These are phyloP conservation scores for Dactylellina cionopaga DNA, from an alignment of 2,329 filamentous ascomycete genomes.

Conservation along the genomic window DNA sequence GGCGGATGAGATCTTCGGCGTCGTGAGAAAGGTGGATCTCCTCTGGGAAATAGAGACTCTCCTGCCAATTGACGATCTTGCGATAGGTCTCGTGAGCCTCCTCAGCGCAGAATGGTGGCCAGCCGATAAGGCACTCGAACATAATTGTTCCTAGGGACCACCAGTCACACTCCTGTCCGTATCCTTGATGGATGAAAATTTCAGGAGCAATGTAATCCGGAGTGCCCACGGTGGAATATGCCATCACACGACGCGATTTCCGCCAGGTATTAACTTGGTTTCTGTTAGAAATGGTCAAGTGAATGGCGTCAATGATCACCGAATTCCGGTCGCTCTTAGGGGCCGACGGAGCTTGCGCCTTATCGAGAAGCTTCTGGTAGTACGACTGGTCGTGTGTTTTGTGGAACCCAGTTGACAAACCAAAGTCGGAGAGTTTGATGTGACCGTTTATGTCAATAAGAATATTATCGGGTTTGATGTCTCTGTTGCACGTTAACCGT, in stretches of 20 bases:
- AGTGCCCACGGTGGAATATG: slow-evolving; percentile 97
- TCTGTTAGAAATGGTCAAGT: slow-evolving; percentile 96
- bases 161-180: slow-evolving; percentile 98
- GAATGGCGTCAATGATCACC: slow-evolving; percentile 96
- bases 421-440: slow-evolving; percentile 98
- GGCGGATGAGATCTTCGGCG: slow-evolving; percentile 90
- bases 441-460: slow-evolving; percentile 93
- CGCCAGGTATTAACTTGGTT: slow-evolving; percentile 99
- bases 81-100: slow-evolving; percentile 97
- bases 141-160: slow-evolving; percentile 99
- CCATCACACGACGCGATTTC: slow-evolving; percentile 92
- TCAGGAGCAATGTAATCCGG: slow-evolving; percentile 99
- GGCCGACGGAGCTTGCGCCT: slow-evolving; percentile 64
- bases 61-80: slow-evolving; percentile 98
- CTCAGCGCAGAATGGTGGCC: slow-evolving; percentile 98
- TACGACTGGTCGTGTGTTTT: slow-evolving; percentile 98
- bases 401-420: slow-evolving; percentile 96
- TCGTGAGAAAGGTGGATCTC: slow-evolving; percentile 89
- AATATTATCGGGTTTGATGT: slow-evolving; percentile 99
- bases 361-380: slow-evolving; percentile 91
- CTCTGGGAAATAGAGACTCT: slow-evolving; percentile 94
- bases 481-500: too few relatives aligned
- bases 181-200: slow-evolving; percentile 95
- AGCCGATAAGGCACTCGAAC: slow-evolving; percentile 98
- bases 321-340: slow-evolving; percentile 79